Percentiles rank a stretch among this genome's conserved stretches.
Evolutionary conservation across 2,329 filamentous ascomycete species (phyloP).

Genomic region (Fusarium veterinarium): DNA sequence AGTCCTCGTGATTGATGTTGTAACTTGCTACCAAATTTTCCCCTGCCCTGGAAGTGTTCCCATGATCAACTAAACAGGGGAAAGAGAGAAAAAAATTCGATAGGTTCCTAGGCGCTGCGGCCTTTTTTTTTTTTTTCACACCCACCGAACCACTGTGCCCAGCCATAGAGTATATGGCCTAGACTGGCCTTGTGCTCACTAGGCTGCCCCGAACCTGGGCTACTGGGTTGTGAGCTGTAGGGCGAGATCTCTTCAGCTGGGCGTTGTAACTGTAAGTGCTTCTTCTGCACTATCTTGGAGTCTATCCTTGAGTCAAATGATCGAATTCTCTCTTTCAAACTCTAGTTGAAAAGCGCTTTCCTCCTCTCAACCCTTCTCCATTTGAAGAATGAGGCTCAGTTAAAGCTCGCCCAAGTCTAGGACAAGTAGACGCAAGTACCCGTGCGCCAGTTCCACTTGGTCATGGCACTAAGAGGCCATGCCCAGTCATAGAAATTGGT

Average conservation of each 20-base stretch:
- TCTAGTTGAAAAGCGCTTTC: not conserved
- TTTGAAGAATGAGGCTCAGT: slow-evolving; percentile 28
- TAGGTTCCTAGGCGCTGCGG: slow-evolving; percentile 21
- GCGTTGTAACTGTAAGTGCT: not conserved
- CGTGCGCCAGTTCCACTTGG: slow-evolving; percentile 26
- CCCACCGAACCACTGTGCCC: slow-evolving; percentile 14
- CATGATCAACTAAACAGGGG: slow-evolving; percentile 38
- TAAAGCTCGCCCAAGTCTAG: slow-evolving; percentile 18
- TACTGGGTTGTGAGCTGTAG: not conserved
- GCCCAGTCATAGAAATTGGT: slow-evolving; percentile 26
- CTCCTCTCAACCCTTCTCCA: not conserved
- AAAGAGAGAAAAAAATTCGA: slow-evolving; percentile 23
- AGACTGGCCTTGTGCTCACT: slow-evolving; percentile 15
- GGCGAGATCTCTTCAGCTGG: not conserved
- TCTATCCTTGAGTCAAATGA: not conserved
- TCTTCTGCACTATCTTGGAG: not conserved
- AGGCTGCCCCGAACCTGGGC: slow-evolving; percentile 22
- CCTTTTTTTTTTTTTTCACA: not conserved
- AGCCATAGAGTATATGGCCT: slow-evolving; percentile 18
- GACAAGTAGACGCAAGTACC: slow-evolving; percentile 36
- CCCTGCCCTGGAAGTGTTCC: slow-evolving; percentile 28
- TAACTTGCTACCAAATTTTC: slow-evolving; percentile 29
- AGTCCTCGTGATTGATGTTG: slow-evolving; percentile 39
- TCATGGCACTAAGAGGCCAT: slow-evolving; percentile 13
- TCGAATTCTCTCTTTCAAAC: not conserved